Conservation (phyloP, 2,329 filamentous ascomycete species). For the Diaporthe velutina region DNA sequence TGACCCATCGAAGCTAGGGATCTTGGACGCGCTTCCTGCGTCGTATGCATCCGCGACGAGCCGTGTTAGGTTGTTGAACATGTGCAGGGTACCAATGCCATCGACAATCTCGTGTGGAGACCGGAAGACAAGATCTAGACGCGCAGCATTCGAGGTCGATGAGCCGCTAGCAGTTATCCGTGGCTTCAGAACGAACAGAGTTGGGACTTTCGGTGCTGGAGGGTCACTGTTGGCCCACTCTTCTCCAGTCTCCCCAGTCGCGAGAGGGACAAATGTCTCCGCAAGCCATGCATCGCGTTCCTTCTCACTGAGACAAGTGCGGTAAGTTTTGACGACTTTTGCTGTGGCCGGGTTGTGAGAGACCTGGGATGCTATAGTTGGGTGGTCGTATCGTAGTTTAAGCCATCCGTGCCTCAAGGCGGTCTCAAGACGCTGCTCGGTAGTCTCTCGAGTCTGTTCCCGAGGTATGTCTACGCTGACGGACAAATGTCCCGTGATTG, state of each 20-base stretch:
- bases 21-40: neutral
- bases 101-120: neutral
- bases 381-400: neutral
- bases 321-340: neutral
- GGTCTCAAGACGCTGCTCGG: neutral
- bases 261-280: neutral
- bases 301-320: neutral
- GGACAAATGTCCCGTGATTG: neutral
- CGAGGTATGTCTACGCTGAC: neutral
- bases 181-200: neutral
- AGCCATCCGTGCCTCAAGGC: conserved; percentile 6
- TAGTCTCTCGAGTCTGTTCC: neutral
- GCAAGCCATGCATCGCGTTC: neutral
- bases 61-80: neutral
- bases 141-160: no score
- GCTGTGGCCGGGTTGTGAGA: neutral
- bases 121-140: neutral
- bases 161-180: neutral
- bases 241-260: neutral
- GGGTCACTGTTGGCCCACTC: conserved; percentile 14
- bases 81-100: neutral
- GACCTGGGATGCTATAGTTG: neutral
- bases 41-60: neutral
- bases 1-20: neutral
- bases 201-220: neutral